Evolutionary conservation across 2,329 filamentous ascomycete genomes (phyloP), one percentile per base, ranked within the genome.

Genomic region (Pseudocercospora musae): DNA sequence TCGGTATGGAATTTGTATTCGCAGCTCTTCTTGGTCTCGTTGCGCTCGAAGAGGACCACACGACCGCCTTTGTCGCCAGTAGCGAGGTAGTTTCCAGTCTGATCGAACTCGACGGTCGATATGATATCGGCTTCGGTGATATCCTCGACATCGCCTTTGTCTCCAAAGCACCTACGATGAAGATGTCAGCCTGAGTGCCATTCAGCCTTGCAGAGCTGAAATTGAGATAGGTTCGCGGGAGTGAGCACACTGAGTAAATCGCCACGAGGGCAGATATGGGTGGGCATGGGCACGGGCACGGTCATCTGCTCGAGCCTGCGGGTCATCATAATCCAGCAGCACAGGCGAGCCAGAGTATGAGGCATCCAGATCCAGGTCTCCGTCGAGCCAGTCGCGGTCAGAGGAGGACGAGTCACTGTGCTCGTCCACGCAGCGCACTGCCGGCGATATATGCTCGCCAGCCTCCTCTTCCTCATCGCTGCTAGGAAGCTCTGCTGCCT

Each of bases 1-100:
- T 99, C 95, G 78, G 95, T 99, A 79, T 99, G 95, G 78, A 99
- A 99, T 79, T 98, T 99, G 85, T 99, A 99, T 80, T 99, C 95
- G 86, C 95, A 99, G 56, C 95, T 98, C 87, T 98, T 99, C 88
- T 99, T 98, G 76, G 94, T 97, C 80, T 98, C 95, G 75, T 99
- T 99, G 71, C 95, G 86, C 80, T 95, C 91, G 73, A 95, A 95
- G 64, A 95, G 81, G 63, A 95, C 91, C 60, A 95, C 91, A 71
- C 91, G 84, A 65, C 91, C 91, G 71, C 91, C 91, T 78, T 95
- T 95, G 79, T 95, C 91, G 75, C 91, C 91, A n/a, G 91, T 95
- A 68, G 91, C 91, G 64, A 95, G 84, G 76, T 95, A 95, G 77
- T 95, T 94, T 61, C 91, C 91, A 44, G 91, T 95, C 75, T 95